These are phyloP conservation scores for Blastobotrys proliferans DNA, from an alignment of 1,139 yeast species.

Conservation along the genomic window DNA sequence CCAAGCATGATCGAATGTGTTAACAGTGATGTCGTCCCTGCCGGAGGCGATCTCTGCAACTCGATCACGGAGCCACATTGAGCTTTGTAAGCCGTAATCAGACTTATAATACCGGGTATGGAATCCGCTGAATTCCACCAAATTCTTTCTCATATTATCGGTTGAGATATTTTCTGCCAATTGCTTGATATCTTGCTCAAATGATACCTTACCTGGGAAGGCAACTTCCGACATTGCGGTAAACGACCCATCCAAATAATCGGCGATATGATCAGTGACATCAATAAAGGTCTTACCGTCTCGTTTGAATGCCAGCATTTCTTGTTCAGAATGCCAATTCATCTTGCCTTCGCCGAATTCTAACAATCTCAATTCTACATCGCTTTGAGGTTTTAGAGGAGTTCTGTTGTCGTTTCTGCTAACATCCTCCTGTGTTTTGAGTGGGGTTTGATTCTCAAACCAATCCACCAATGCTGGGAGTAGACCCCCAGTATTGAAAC, in stretches of 20 bases:
- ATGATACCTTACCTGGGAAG: conserved; percentile 51
- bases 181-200: conserved; percentile 40
- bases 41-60: conserved; percentile 41
- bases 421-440: neutral
- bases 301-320: conserved; percentile 52
- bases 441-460: neutral
- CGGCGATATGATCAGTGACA: conserved; percentile 47
- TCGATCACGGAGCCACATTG: conserved; percentile 62
- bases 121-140: conserved; percentile 65
- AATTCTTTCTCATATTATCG: conserved; percentile 47
- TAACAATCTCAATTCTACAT: conserved; percentile 25
- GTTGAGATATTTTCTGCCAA: conserved; percentile 44
- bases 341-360: conserved; percentile 35
- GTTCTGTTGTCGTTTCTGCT: neutral
- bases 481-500: neutral
- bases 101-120: conserved; percentile 80
- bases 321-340: conserved; percentile 49
- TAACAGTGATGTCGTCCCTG: conserved; percentile 35
- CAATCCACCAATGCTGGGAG: neutral
- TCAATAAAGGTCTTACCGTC: conserved; percentile 63
- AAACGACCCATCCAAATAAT: conserved; percentile 19
- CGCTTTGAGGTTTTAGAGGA: neutral
- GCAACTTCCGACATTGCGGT: conserved; percentile 33
- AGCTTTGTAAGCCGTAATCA: conserved; percentile 63
- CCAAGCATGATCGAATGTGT: conserved; percentile 51